Conservation (phyloP, 2,329 filamentous ascomycete species). For the Thielaviopsis euricoi region DNA sequence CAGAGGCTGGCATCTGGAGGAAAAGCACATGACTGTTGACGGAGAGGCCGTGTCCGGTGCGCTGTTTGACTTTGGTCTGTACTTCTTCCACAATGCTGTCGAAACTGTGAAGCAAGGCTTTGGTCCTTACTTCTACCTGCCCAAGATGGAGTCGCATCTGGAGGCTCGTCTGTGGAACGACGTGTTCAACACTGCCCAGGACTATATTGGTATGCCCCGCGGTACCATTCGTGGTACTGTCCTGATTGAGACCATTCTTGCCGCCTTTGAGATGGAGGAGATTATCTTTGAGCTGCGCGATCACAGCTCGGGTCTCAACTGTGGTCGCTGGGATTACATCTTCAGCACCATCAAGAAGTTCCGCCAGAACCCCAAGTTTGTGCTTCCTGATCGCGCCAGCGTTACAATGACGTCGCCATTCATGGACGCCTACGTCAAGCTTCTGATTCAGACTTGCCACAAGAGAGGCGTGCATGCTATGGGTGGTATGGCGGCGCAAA, state of each 20-base stretch:
- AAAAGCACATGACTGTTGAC: constrained; percentile 95
- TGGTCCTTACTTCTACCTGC: constrained; percentile 94
- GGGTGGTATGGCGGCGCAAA: constrained; percentile 97
- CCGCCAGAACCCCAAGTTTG: constrained; percentile 82
- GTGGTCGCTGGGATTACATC: constrained; percentile 98
- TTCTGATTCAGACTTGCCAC: constrained; percentile 97
- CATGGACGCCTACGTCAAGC: constrained; percentile 93
- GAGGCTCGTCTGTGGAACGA: constrained; percentile 98
- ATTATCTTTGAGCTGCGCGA: constrained; percentile 98
- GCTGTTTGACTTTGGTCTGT: constrained; percentile 94
- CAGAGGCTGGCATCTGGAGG: constrained; percentile 92
- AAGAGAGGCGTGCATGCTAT: constrained; percentile 94
- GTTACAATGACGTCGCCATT: constrained; percentile 98
- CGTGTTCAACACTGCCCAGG: constrained; percentile 87
- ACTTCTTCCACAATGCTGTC: constrained; percentile 96
- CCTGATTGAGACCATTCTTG: constrained; percentile 92
- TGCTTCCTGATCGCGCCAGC: constrained; percentile 75
- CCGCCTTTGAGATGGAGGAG: constrained; percentile 99
- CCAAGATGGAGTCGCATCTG: constrained; percentile 95
- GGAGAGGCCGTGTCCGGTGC: constrained; percentile 85
- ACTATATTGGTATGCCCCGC: constrained; percentile 74
- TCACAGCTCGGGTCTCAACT: constrained; percentile 92
- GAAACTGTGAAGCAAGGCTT: constrained; percentile 70
- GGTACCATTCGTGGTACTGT: constrained; percentile 92
- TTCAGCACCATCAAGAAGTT: constrained; percentile 99